A percentile compares a stretch with the other conserved stretches of the same genome.
These are phyloP conservation scores for Phaffomyces antillensis DNA, from an alignment of 805 yeast species.

Conservation along the genomic window DNA sequence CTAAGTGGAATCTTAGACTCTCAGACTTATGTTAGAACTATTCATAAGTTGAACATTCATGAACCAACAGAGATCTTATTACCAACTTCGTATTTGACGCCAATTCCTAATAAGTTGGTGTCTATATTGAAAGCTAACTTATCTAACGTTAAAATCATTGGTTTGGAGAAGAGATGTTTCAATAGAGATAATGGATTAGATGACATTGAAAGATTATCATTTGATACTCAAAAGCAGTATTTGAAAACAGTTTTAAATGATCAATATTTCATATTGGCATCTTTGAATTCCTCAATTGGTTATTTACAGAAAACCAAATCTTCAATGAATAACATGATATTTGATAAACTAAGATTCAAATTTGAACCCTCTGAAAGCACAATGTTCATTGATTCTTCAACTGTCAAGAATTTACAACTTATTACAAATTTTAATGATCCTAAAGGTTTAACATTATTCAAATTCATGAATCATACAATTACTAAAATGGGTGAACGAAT, in stretches of 20 bases:
- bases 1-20: conserved; percentile 35
- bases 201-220: conserved; percentile 10
- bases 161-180: conserved; percentile 22
- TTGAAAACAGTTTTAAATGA: conserved; percentile 22
- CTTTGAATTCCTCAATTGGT: conserved; percentile 27
- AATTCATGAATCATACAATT: conserved; percentile 30
- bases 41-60: conserved; percentile 32
- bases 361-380: conserved; percentile 33
- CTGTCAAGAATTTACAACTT: conserved; percentile 33
- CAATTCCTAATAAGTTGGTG: conserved; percentile 26
- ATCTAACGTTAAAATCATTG: conserved; percentile 20
- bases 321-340: conserved; percentile 7
- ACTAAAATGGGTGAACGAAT: conserved; percentile 43
- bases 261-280: conserved; percentile 25
- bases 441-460: conserved; percentile 28
- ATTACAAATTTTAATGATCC: conserved; percentile 26
- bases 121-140: conserved; percentile 30
- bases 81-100: conserved; percentile 24
- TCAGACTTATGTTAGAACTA: conserved; percentile 37
- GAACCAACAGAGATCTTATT: conserved; percentile 30
- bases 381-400: conserved; percentile 35
- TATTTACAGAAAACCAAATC: conserved; percentile 15
- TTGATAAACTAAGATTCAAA: conserved; percentile 29
- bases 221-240: conserved; percentile 17
- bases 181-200: conserved; percentile 21